phyloP scores from a whole-genome alignment of 805 yeast species.

The Saccharomyces jurei region DNA sequence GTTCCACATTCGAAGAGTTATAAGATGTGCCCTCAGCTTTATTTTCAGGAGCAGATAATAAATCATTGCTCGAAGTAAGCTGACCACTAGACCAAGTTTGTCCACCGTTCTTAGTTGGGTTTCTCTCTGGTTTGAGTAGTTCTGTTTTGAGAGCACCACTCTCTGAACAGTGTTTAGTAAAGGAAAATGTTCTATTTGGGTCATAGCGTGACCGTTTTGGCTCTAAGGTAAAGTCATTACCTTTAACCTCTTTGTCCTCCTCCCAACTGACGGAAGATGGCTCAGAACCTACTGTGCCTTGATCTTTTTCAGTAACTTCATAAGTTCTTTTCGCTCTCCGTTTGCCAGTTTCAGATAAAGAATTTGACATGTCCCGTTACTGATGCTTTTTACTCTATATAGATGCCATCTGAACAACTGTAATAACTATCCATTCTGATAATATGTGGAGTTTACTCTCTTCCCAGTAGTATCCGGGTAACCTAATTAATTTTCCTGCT shows the following conservation, averaged over 20 bases:
- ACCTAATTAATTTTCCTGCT: background rate
- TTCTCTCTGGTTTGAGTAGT: background rate
- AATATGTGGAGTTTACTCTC: background rate
- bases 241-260: background rate
- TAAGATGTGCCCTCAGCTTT: background rate
- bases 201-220: background rate
- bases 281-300: background rate
- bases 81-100: background rate
- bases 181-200: slow-evolving; percentile 28
- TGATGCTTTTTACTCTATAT: background rate
- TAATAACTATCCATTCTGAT: background rate
- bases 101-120: background rate
- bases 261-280: slow-evolving; percentile 5
- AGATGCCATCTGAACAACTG: background rate
- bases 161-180: slow-evolving; percentile 5
- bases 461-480: background rate
- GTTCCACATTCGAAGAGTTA: background rate
- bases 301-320: slow-evolving; percentile 5
- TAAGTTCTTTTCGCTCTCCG: slow-evolving; percentile 18
- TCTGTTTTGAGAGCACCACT: background rate
- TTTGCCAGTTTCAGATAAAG: slow-evolving; percentile 13
- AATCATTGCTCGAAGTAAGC: background rate
- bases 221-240: background rate
- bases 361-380: background rate
- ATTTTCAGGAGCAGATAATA: background rate